Conservation (phyloP, 2,329 filamentous ascomycete genomes). For the Verticillium isaacii region DNA sequence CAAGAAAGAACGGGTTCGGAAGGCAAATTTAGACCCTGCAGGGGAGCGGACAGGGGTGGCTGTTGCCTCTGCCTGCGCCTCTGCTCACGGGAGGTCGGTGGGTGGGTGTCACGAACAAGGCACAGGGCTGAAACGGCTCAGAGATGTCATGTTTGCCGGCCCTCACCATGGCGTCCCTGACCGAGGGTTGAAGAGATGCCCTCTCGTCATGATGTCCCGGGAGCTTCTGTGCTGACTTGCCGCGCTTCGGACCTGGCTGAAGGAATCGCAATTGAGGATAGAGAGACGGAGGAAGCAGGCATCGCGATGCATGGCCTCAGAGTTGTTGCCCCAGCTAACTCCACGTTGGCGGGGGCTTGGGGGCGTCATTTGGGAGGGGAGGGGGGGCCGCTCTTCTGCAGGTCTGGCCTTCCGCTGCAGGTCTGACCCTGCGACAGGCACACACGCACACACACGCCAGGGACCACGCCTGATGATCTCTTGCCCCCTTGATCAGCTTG, state of each 20-base stretch:
- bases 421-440: not conserved
- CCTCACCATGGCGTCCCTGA: not conserved
- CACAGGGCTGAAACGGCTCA: not conserved
- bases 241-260: too few relatives aligned
- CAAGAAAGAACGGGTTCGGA: not conserved
- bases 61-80: not conserved
- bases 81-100: not conserved
- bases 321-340: too few relatives aligned
- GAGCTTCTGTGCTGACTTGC: too few relatives aligned
- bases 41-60: not conserved
- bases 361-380: not conserved
- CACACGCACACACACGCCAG: not conserved
- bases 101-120: not conserved
- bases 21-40: not conserved
- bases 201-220: too few relatives aligned
- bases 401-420: not conserved
- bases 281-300: too few relatives aligned
- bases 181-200: not conserved
- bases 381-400: not conserved
- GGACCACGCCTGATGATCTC: not conserved
- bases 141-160: not conserved
- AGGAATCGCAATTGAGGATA: too few relatives aligned
- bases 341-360: not conserved
- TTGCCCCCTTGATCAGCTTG: not conserved
- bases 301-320: too few relatives aligned